These are phyloP conservation scores for Tulasnella sp. DNA, from an alignment of 768 basidiomycete genomes.

Conservation along the genomic window DNA sequence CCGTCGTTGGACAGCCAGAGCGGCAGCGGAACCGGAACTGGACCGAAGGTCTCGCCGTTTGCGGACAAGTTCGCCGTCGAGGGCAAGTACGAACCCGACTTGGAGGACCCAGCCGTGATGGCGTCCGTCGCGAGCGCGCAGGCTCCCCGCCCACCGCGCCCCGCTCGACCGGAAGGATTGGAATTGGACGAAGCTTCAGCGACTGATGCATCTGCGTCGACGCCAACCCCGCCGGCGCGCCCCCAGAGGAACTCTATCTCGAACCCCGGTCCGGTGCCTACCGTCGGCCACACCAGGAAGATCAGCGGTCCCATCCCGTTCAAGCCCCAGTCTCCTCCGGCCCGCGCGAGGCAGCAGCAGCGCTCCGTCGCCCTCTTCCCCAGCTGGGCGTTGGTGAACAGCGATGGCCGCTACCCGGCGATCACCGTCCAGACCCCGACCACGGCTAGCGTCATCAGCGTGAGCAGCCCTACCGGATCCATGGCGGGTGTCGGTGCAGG, in stretches of 20 bases:
- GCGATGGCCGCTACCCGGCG: conserved; percentile 8
- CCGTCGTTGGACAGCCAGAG: background rate
- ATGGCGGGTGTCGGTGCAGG: conserved; percentile 15
- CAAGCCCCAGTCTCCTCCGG: background rate
- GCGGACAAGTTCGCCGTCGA: conserved; percentile 27
- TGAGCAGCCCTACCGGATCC: background rate
- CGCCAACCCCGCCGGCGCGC: background rate
- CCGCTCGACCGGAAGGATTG: conserved; percentile 12
- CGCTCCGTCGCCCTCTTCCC: background rate
- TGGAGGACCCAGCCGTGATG: background rate
- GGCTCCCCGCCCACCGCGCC: conserved; percentile 20
- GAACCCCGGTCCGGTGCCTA: conserved; percentile 1
- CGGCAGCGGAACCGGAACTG: background rate
- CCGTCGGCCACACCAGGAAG: conserved; percentile 17
- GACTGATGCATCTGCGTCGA: background rate
- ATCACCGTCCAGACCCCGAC: background rate
- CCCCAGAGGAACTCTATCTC: conserved; percentile 5
- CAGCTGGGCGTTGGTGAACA: background rate
- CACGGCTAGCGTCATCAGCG: background rate
- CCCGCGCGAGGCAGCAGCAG: background rate
- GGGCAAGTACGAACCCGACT: conserved; percentile 22
- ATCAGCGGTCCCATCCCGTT: conserved; percentile 18
- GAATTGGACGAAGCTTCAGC: background rate
- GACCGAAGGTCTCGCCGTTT: conserved; percentile 14
- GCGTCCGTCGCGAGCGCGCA: background rate